Evolutionary conservation across 106 monocot genomes (phyloP), one percentile per base, ranked within the genome.

Genomic region (Cymbidium sinense): DNA sequence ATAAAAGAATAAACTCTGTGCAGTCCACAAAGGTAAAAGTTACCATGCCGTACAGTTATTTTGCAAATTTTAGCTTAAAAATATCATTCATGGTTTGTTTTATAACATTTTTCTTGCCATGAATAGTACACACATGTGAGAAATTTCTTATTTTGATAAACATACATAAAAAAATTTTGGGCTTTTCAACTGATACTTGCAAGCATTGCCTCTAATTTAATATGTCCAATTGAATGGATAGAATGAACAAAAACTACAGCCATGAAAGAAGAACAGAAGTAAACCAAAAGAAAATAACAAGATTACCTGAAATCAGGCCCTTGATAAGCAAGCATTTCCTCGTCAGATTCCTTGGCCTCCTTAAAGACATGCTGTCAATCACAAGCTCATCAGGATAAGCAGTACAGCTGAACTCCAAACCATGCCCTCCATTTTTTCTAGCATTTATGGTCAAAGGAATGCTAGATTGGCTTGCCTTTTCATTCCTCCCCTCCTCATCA

Each of bases 321-420:
- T 81, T 92, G 89, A 51, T 92, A 93, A 6, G 85, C 52, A 62
- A 91, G 65, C 81, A 85, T 75, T 18, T 86, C 81, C 34, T 88
- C 86, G 21, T 82, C 85, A 27, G 67, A 37, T 54, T 54, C 51
- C 17, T 74, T 72, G 4, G 51, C 58, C 47, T 88, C 86, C 29
- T 43, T 83, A 23, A 88, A 54, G 93, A 91, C 88, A 93, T 77
- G 77, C 83, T 77, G 78, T 93, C 91, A 29, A 93, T 91, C 29
- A 73, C 20, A 73, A 93, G 64, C 73, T 93, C 88, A 75, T 93
- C 93, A 4, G 91, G 86, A 73, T 86, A 93, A 23, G 88, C 93
- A 19, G 93, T 88, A 73, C 93, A 93, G 12, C n/a, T 11, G 81
- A 93, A 93, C 79, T 90, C 93, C 76, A 93, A 34, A 67, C 74